phyloP scores from a whole-genome alignment of 345 rosid species.

The Euphorbia lathyris region DNA sequence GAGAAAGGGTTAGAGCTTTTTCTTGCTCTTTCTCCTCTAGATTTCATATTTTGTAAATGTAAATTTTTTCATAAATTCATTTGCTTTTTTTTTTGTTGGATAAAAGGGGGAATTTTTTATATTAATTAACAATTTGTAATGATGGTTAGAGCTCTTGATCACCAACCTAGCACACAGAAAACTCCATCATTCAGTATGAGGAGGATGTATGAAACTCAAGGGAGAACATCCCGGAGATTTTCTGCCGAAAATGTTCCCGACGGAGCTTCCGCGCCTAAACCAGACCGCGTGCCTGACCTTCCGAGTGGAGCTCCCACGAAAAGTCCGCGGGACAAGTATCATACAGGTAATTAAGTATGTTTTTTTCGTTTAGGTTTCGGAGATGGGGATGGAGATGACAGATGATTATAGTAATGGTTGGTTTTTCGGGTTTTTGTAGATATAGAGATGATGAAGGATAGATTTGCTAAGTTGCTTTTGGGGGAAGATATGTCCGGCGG shows the following conservation, averaged over 20 bases:
- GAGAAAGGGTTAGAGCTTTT: slow-evolving; percentile 4
- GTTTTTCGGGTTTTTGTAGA: slow-evolving; percentile 27
- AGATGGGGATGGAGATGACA: neutral
- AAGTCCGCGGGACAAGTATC: slow-evolving; percentile 29
- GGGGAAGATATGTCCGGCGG: slow-evolving; percentile 88
- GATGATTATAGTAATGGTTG: neutral
- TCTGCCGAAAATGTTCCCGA: slow-evolving; percentile 13
- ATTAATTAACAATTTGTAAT: too few species aligned
- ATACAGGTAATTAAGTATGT: slow-evolving; percentile 19
- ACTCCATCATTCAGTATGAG: slow-evolving; percentile 43
- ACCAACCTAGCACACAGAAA: slow-evolving; percentile 43
- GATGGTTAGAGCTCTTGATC: slow-evolving; percentile 66
- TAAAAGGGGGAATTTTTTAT: slow-evolving; percentile 3
- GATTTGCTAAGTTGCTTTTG: slow-evolving; percentile 58
- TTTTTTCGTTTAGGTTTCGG: neutral
- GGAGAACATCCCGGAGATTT: slow-evolving; percentile 26
- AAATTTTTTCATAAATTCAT: neutral
- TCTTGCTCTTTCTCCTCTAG: slow-evolving; percentile 1
- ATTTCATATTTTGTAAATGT: neutral
- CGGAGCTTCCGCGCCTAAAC: neutral
- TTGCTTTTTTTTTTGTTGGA: too few species aligned
- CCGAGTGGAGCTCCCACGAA: slow-evolving; percentile 10
- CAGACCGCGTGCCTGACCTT: slow-evolving; percentile 29
- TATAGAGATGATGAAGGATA: slow-evolving; percentile 62
- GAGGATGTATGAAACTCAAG: slow-evolving; percentile 45